These are phyloP conservation scores for Capronia americana DNA, from an alignment of 2,329 filamentous ascomycete species.

Conservation along the genomic window DNA sequence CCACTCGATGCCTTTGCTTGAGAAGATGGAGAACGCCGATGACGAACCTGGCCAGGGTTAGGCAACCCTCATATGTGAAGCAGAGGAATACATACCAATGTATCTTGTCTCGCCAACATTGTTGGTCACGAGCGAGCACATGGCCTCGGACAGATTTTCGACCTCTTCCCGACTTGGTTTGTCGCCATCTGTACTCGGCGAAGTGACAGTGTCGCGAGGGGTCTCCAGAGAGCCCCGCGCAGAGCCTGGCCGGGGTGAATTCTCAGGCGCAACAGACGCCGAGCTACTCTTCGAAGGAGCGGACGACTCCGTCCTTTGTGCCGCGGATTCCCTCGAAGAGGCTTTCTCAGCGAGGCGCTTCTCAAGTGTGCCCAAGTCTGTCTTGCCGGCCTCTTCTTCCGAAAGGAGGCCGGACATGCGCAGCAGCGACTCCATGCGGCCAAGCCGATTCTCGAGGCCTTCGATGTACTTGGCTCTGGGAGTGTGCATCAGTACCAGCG, in stretches of 20 bases:
- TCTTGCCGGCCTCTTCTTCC: conserved; percentile 83
- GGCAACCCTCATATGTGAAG: conserved; percentile 27
- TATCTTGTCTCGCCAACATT: conserved; percentile 94
- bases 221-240: conserved; percentile 38
- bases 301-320: conserved; percentile 34
- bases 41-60: conserved; percentile 72
- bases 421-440: conserved; percentile 93
- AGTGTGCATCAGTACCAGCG: conserved; percentile 11
- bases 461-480: conserved; percentile 94
- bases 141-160: conserved; percentile 92
- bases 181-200: conserved; percentile 33
- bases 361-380: conserved; percentile 86
- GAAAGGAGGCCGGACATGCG: conserved; percentile 83
- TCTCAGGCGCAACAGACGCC: conserved; percentile 25
- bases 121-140: conserved; percentile 97
- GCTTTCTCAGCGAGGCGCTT: conserved; percentile 68
- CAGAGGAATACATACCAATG: conserved; percentile 69
- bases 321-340: conserved; percentile 38
- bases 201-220: conserved; percentile 43
- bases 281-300: conserved; percentile 25
- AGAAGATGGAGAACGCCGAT: conserved; percentile 98
- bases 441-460: conserved; percentile 89
- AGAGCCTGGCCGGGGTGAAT: conserved; percentile 26
- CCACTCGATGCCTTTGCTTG: conserved; percentile 97
- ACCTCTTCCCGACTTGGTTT: conserved; percentile 65